These are phyloP conservation scores for Maudiozyma pseudohumilis DNA, from an alignment of 805 yeast species.

Conservation along the genomic window DNA sequence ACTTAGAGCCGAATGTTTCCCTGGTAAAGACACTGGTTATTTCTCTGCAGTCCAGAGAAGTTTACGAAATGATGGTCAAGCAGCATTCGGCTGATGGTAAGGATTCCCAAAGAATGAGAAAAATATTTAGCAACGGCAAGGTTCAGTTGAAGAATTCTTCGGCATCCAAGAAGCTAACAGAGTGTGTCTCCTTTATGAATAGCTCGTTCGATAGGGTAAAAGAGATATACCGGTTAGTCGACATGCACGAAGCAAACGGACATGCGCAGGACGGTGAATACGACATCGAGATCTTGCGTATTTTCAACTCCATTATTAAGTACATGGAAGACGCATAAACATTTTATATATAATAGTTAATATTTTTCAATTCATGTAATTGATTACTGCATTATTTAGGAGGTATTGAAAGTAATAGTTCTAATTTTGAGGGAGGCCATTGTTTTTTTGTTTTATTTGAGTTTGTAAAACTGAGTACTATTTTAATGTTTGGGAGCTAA, in stretches of 20 bases:
- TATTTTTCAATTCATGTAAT: too few relatives aligned
- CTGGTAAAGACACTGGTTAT: slow-evolving; percentile 24
- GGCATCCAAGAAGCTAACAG: slow-evolving; percentile 13
- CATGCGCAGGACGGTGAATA: slow-evolving; percentile 4
- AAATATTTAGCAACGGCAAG: slow-evolving; percentile 21
- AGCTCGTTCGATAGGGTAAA: slow-evolving; percentile 17
- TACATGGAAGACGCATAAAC: slow-evolving; percentile 2
- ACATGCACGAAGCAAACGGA: too few relatives aligned
- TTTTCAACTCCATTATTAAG: slow-evolving; percentile 11
- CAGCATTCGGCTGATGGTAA: slow-evolving; percentile 10
- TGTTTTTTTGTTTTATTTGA: too few relatives aligned
- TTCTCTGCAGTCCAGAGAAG: slow-evolving; percentile 31
- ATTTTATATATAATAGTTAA: background rate
- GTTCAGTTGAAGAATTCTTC: slow-evolving; percentile 9
- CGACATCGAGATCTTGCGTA: slow-evolving; percentile 6
- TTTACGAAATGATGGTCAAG: slow-evolving; percentile 27
- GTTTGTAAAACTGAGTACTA: too few relatives aligned
- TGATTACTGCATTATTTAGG: too few relatives aligned
- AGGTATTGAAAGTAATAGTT: too few relatives aligned
- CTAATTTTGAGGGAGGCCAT: too few relatives aligned
- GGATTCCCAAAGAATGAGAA: slow-evolving; percentile 17
- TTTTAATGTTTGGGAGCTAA: too few relatives aligned
- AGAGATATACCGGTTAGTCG: slow-evolving; percentile 14
- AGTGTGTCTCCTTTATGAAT: slow-evolving; percentile 17
- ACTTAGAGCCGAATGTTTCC: slow-evolving; percentile 11